Base-by-base conservation (phyloP, 331 rosid species). In the Rhamnella rubrinervis region DNA sequence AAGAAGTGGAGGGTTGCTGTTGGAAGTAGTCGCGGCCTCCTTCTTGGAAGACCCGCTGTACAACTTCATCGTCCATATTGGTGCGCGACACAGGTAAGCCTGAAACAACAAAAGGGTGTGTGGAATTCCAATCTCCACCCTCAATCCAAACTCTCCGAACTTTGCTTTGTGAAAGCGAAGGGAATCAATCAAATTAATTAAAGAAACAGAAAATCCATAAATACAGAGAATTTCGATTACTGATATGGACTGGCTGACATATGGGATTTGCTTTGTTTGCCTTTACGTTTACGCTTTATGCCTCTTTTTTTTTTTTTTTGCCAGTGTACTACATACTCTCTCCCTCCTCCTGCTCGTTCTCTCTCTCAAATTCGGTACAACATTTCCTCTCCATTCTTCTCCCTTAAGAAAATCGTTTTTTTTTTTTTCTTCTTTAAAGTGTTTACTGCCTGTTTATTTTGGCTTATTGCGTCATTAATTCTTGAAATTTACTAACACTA, bases 11-110 rank as follows among this genome's bases (percentile, higher is more conserved):
- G 73, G 97, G 92, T 50, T 87, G 97, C 38, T 95, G 97, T 17
- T 95, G 99, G 63, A 76, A 91, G 68, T 74, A 95, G 66, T 95
- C 97, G 70, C 99, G 97, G 65, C 99, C 99, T 80, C 97, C 97
- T 85, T 88, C 97, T 65, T 91, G 97, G 79, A 95, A 92, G 20
- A 95, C 99, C 49, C 97, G 88, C 86, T 95, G 90, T 62, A 91
- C 97, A 74, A 95, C 96, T 70, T 86, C 96, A n/a, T 91, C 90
- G 40, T 91, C 99, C 99, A 95, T 92, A 28, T 74, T 64, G 47
- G 4, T 49, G 2, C 55, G 44, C 20, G n/a, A 44, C 31, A 9
- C 53, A 8, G 38, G 20, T 28, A 44, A 46, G 20, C n/a, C 41
- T 11, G 63, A 51, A 20, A 67, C 3, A 49, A 2, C 31, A 10